phyloP scores from a whole-genome alignment of 2,329 filamentous ascomycete species.

The Emmonsiellopsis sp. region DNA sequence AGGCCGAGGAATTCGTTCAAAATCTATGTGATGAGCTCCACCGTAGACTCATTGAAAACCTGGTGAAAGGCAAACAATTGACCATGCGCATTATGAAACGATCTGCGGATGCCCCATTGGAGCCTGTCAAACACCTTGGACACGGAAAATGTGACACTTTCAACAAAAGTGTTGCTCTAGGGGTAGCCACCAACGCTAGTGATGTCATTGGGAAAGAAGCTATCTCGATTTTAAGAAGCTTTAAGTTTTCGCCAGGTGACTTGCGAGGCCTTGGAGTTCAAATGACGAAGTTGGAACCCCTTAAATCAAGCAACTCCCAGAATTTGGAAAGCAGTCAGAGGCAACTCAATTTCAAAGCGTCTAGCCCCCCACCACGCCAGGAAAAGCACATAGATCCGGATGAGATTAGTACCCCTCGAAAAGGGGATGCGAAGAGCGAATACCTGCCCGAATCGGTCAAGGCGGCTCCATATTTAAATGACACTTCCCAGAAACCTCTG shows the following conservation, averaged over 20 bases:
- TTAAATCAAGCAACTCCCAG: slow-evolving; percentile 49
- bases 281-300: slow-evolving; percentile 80
- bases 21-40: slow-evolving; percentile 80
- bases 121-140: slow-evolving; percentile 85
- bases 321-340: slow-evolving; percentile 65
- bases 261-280: slow-evolving; percentile 87
- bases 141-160: slow-evolving; percentile 93
- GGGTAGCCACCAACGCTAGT: slow-evolving; percentile 70
- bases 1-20: slow-evolving; percentile 83
- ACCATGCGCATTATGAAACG: slow-evolving; percentile 94
- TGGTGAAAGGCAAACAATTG: slow-evolving; percentile 76
- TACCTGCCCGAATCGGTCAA: slow-evolving; percentile 19
- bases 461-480: slow-evolving; percentile 23
- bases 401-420: slow-evolving; percentile 34
- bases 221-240: slow-evolving; percentile 70
- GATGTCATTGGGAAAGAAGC: slow-evolving; percentile 70
- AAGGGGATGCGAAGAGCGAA: slow-evolving; percentile 18
- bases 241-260: slow-evolving; percentile 79
- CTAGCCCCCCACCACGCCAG: slow-evolving; percentile 13
- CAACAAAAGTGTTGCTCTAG: slow-evolving; percentile 77
- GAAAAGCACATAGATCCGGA: slow-evolving; percentile 37
- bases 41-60: slow-evolving; percentile 68
- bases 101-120: slow-evolving; percentile 73
- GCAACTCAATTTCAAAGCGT: slow-evolving; percentile 59
- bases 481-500: slow-evolving; percentile 49